phyloP scores from a whole-genome alignment of 306 rosid species.

The Cucumis hystrix region DNA sequence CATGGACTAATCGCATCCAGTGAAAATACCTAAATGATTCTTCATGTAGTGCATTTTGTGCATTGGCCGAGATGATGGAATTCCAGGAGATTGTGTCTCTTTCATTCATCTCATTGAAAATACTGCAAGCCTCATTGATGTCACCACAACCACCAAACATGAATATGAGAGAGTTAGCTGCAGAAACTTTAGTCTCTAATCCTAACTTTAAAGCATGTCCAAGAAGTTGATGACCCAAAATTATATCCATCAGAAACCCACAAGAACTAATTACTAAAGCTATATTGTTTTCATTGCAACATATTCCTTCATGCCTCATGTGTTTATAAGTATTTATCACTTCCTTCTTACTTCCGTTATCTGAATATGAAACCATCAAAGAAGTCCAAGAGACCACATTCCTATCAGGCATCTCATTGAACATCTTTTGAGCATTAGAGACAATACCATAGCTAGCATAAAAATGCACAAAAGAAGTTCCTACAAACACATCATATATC shows the following conservation, averaged over 20 bases:
- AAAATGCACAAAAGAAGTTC: slow-evolving; percentile 71
- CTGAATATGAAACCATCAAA: slow-evolving; percentile 60
- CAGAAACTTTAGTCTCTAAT: slow-evolving; percentile 46
- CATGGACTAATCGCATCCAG: slow-evolving; percentile 38
- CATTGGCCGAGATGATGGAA: slow-evolving; percentile 62
- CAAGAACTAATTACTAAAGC: slow-evolving; percentile 57
- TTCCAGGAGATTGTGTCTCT: slow-evolving; percentile 87
- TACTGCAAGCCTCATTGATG: slow-evolving; percentile 40
- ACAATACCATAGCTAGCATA: slow-evolving; percentile 43
- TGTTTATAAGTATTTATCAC: slow-evolving; percentile 39
- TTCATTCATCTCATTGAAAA: slow-evolving; percentile 58
- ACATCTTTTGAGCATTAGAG: slow-evolving; percentile 32
- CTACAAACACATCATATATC: slow-evolving; percentile 50
- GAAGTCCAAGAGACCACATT: slow-evolving; percentile 94
- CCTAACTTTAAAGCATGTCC: slow-evolving; percentile 61
- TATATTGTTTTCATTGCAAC: slow-evolving; percentile 55
- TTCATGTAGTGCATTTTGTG: slow-evolving; percentile 39
- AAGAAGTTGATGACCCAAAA: slow-evolving; percentile 53
- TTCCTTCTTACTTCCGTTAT: slow-evolving; percentile 33
- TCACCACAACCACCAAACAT: slow-evolving; percentile 58
- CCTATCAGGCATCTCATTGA: slow-evolving; percentile 64
- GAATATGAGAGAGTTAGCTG: slow-evolving; percentile 57
- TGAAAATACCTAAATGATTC: slow-evolving; percentile 43
- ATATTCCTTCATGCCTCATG: slow-evolving; percentile 28
- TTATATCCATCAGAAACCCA: slow-evolving; percentile 49